These are phyloP conservation scores for Auricularia sp. DNA, from an alignment of 768 basidiomycete species.

Conservation along the genomic window DNA sequence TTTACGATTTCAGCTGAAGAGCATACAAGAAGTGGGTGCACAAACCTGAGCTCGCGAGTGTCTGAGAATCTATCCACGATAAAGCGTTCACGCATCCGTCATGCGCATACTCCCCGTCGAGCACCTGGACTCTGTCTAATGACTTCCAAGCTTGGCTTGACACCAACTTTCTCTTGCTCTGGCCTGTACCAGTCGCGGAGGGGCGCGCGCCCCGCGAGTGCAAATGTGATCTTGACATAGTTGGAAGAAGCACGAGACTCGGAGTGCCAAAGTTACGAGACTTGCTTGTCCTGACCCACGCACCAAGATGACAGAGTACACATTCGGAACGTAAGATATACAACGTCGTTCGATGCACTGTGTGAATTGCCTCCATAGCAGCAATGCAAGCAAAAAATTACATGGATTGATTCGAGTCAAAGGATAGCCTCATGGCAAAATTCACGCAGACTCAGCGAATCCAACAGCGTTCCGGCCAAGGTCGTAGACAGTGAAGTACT, in stretches of 20 bases:
- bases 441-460: conserved; percentile 48
- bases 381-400: background rate
- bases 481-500: conserved; percentile 87
- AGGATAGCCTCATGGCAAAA: background rate
- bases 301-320: too few species aligned
- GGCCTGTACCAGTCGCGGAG: background rate
- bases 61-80: conserved; percentile 22
- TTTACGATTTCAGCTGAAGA: background rate
- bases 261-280: too few species aligned
- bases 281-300: too few species aligned
- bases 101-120: background rate
- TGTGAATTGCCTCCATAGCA: background rate
- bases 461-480: conserved; percentile 70
- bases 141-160: background rate
- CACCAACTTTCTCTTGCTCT: background rate
- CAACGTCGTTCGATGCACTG: background rate
- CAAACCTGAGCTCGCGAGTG: conserved; percentile 20
- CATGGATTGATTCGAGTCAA: background rate
- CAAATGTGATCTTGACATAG: background rate
- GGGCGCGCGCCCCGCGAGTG: background rate
- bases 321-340: background rate
- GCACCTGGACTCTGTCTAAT: background rate
- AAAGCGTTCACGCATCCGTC: conserved; percentile 25
- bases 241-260: too few species aligned
- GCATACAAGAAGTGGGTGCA: background rate